phyloP scores from a whole-genome alignment of 331 rosid species.

The Stylosanthes scabra region DNA sequence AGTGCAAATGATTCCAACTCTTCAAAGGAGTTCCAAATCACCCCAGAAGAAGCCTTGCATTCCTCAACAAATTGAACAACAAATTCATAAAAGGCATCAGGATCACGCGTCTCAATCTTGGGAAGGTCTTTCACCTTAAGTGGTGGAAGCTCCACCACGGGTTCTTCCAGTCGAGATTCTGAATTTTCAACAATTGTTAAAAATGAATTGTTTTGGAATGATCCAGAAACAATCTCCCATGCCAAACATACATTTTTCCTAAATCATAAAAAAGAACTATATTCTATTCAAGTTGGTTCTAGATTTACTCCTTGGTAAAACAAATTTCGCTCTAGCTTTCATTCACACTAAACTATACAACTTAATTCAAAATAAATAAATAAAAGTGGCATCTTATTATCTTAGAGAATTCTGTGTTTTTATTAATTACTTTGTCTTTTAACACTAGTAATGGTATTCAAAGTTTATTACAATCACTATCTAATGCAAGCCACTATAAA shows the following conservation, averaged over 20 bases:
- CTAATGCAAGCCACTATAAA: neutral
- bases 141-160: conserved; percentile 51
- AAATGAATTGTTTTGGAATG: neutral
- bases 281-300: neutral
- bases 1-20: conserved; percentile 49
- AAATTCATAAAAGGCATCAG: conserved; percentile 34
- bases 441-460: neutral
- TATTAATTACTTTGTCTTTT: neutral
- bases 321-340: neutral
- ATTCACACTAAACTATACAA: neutral
- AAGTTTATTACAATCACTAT: neutral
- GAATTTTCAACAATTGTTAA: conserved; percentile 12
- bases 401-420: neutral
- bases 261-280: neutral
- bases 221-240: neutral
- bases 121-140: conserved; percentile 68
- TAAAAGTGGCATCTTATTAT: neutral
- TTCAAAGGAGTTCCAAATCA: conserved; percentile 57
- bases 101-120: conserved; percentile 23
- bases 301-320: neutral
- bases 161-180: conserved; percentile 55
- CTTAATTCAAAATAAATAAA: neutral
- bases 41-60: conserved; percentile 46
- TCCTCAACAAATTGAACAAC: conserved; percentile 23
- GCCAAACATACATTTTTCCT: conserved; percentile 25